Evolutionary conservation across 2,329 filamentous ascomycete genomes (phyloP), one percentile per base, ranked within the genome.

Genomic region (Aspergillus niger): DNA sequence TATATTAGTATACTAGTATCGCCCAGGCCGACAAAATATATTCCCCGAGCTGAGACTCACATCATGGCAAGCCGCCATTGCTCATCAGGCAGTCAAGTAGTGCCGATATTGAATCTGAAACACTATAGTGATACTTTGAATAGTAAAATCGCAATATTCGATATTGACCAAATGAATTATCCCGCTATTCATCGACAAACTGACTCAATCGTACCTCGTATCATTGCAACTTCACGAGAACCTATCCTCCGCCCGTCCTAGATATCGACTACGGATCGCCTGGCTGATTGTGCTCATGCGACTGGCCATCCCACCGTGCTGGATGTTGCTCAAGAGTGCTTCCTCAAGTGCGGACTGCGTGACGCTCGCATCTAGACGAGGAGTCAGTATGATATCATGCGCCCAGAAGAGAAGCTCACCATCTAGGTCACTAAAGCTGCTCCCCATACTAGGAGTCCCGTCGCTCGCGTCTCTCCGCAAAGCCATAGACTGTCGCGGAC

Each of bases 271-370:
- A 59, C 83, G 80, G 44, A 85, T 66, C 3, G 82, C 80, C 69
- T 86, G 82, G 62, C 83, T 85, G 53, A 82, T 78, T 0, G 78
- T 81, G 61, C 80, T 82, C 75, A 82, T 81, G 47, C 80, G 72
- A 62, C 80, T 81, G 8, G 79, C 78, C 71, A 82, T 78, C 6
- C 77, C 77, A 15, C 78, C 79, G 55, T 85, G 81, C 57, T 86
- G 83, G 79, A 89, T 86, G 58, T 87, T 85, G 67, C 85, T 87
- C 64, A 88, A 73, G 44, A 88, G 74, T 5, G 86, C 86, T 65
- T 89, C 86, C 67, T 89, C 86, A 26, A 89, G 75, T 3, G 86
- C 86, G 13, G 84, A 87, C 68, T 88, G 85, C 55, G 86, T 88
- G 22, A 89, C 83, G 62, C 85, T 86, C 7, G 85, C 81, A 76